Percentiles rank a stretch among this genome's conserved stretches.
Conservation (phyloP, 306 rosid genomes). For the Acacia melanoxylon region DNA sequence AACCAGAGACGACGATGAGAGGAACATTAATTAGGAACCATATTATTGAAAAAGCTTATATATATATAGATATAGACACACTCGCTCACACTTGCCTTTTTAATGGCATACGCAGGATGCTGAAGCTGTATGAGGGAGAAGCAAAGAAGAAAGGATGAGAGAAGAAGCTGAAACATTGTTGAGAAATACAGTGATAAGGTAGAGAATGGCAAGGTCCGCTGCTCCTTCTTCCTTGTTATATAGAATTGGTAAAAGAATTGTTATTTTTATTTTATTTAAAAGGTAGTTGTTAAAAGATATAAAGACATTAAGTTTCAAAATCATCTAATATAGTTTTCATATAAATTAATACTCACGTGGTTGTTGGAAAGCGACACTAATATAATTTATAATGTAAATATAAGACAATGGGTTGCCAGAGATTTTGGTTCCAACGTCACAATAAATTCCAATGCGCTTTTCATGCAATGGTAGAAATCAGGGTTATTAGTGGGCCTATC, state of each 20-base stretch:
- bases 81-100: too few species aligned
- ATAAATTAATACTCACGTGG: too few species aligned
- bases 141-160: constrained; percentile 1
- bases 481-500: too few species aligned
- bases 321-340: too few species aligned
- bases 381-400: too few species aligned
- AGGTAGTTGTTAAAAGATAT: background rate
- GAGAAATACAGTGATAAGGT: too few species aligned
- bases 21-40: too few species aligned
- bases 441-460: background rate
- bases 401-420: background rate
- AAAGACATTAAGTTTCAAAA: background rate
- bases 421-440: background rate
- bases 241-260: background rate
- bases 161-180: background rate
- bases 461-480: background rate
- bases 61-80: too few species aligned
- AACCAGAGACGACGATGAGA: too few species aligned
- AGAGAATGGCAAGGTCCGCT: background rate
- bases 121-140: background rate
- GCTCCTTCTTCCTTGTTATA: background rate
- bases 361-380: too few species aligned
- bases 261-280: too few species aligned
- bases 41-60: too few species aligned
- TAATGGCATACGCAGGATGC: constrained; percentile 2